Evolutionary conservation across 2,329 filamentous ascomycete genomes (phyloP), one percentile per base, ranked within the genome.

Genomic region (Fusarium devonianum): DNA sequence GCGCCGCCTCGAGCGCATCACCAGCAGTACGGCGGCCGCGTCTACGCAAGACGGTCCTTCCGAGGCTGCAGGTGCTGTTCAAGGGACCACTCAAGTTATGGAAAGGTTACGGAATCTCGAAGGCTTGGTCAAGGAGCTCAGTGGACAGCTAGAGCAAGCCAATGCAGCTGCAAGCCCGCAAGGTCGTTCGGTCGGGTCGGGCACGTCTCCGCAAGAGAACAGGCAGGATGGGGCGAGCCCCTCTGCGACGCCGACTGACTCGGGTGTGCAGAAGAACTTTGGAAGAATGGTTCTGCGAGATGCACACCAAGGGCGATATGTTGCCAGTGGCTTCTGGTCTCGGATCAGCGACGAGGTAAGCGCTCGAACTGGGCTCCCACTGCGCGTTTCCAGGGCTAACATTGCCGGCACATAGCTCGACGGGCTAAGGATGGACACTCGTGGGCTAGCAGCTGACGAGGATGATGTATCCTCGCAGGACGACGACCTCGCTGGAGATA

Each of bases 291-390:
- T 81, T 3, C 59, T 80, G 2, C 68, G 74, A 19, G 77, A 80
- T 58, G 56, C 67, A 7, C 73, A 62, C 5, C 68, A 65, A 10
- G 77, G 72, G 26, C 73, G 75, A 11, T 83, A 83, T 59, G 67
- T 83, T 9, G 76, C 76, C 46, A 81, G 72, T 52, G 75, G 75
- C 11, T 83, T 83, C 57, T 83, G 80, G 80, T 79, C 79, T 3
- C 74, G 75, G 1, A 73, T 83, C n/a, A 78, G 76, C 41, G 78
- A 83, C 35, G 81, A 83, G 73, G 78, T 81, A 68, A 32, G 69
- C 49, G n/a, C n/a, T n/a, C n/a, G 19, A 10, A 8, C 13, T 30
- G 7, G 1, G 11, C 3, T 3, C 14, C 9, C 5, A 2, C 11
- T 9, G 10, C 11, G 7, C 8, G 6, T 14, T 2, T 4, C 12